Percentiles rank a stretch among this genome's conserved stretches.
phyloP scores from a whole-genome alignment of 306 rosid genomes.

The cucumber (Cucumis sativus) region DNA sequence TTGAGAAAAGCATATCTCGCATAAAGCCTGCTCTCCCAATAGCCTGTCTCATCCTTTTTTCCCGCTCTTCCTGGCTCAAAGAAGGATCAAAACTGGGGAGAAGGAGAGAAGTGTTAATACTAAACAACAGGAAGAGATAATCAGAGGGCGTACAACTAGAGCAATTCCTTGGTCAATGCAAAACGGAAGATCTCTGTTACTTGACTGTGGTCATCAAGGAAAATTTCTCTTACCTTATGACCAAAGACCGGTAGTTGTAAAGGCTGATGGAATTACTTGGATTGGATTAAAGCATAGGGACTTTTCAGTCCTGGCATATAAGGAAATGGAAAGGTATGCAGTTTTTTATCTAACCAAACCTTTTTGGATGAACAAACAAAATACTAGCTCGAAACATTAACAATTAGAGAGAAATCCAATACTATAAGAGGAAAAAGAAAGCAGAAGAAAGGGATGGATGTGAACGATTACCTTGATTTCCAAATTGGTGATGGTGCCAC shows the following conservation, averaged over 20 bases:
- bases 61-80: slow-evolving; percentile 77
- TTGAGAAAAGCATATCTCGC: slow-evolving; percentile 73
- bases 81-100: slow-evolving; percentile 71
- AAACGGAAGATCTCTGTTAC: background rate
- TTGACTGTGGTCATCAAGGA: background rate
- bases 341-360: background rate
- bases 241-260: background rate
- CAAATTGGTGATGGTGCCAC: slow-evolving; percentile 45
- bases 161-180: background rate
- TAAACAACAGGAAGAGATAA: background rate
- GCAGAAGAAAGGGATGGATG: too few relatives aligned
- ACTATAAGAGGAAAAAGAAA: background rate
- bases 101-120: background rate
- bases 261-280: background rate
- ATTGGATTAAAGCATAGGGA: background rate
- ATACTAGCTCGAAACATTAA: background rate
- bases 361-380: background rate
- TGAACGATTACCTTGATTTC: slow-evolving; percentile 64
- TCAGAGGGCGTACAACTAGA: background rate
- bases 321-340: background rate
- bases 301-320: background rate
- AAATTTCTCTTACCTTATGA: background rate
- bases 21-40: slow-evolving; percentile 80
- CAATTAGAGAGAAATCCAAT: background rate
- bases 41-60: slow-evolving; percentile 62